Evolutionary conservation across 176 grass and related monocot genomes (phyloP).

Genomic region (Hordeum vulgare): MorexV3_pseudomolecules_assembly NC_058523.1:506866355-506866854

Average conservation of each 20-base stretch:
- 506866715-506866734: neutral
- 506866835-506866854: neutral
- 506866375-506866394: neutral
- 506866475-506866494: too few species aligned
- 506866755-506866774: slow-evolving; percentile 3
- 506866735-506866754: neutral
- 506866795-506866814: neutral
- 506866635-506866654: neutral
- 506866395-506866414: slow-evolving; percentile 19
- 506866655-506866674: neutral
- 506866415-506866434: neutral
- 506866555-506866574: neutral
- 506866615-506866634: neutral
- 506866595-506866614: neutral
- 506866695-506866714: neutral
- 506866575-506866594: neutral
- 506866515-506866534: too few species aligned
- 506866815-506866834: neutral
- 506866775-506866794: neutral
- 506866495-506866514: too few species aligned
- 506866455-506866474: neutral
- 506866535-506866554: too few species aligned
- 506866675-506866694: neutral
- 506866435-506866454: neutral
- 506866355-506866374: neutral